These are phyloP conservation scores for Ottelia alismoides DNA, from an alignment of 106 monocot species.

Conservation along the genomic window DNA sequence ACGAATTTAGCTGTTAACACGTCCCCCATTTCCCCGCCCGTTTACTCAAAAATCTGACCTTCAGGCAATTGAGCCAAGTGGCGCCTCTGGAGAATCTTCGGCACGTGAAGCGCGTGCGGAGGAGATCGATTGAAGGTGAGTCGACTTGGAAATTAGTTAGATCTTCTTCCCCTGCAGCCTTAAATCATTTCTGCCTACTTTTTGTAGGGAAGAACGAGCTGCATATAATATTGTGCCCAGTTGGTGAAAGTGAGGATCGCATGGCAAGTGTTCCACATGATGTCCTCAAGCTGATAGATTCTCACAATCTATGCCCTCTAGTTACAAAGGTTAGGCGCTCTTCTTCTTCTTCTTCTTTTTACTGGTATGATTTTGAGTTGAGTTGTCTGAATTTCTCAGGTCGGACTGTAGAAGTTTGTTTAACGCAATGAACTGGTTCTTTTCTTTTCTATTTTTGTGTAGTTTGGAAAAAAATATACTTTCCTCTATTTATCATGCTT, in stretches of 20 bases:
- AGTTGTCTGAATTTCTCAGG: no score
- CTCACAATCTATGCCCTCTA: constrained; percentile 7
- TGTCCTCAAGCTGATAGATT: constrained; percentile 12
- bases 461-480: no score
- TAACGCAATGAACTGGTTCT: no score
- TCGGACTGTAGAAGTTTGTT: no score
- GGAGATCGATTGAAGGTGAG: constrained; percentile 7
- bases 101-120: constrained; percentile 19
- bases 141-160: background rate
- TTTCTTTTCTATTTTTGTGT: no score
- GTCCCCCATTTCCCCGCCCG: background rate
- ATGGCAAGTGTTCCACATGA: constrained; percentile 6
- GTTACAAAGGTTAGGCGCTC: constrained; percentile 9
- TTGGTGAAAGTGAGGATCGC: constrained; percentile 3
- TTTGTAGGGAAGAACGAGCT: constrained; percentile 13
- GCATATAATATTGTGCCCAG: constrained; percentile 8
- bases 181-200: background rate
- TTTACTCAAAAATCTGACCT: background rate
- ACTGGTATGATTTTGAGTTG: no score
- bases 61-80: constrained; percentile 8
- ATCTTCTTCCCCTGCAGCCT: background rate
- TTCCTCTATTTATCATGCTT: no score
- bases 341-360: no score
- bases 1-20: background rate
- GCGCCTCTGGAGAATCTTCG: constrained; percentile 25